A percentile compares a stretch with the other conserved stretches of the same genome.
Conservation (phyloP, 129 eudicot species). For the Rutidosis leptorrhynchoides region DNA sequence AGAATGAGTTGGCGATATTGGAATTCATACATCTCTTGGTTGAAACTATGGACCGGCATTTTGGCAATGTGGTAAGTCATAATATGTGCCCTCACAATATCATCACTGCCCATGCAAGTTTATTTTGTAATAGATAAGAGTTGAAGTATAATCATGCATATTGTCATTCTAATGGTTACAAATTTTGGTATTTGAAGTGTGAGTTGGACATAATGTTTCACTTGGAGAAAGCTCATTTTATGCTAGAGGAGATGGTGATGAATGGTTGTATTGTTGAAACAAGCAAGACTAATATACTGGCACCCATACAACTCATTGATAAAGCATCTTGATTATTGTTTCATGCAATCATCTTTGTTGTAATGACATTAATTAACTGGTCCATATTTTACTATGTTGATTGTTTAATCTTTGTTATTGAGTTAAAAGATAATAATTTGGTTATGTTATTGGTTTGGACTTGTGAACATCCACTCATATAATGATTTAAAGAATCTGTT, state of each 20-base stretch:
- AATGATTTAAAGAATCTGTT: neutral
- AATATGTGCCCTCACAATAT: neutral
- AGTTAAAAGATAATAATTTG: neutral
- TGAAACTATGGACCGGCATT: constrained; percentile 93
- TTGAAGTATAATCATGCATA: neutral
- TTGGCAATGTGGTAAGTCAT: constrained; percentile 79
- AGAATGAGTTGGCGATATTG: constrained; percentile 79
- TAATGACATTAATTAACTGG: too few relatives aligned
- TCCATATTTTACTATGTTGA: constrained; percentile 10
- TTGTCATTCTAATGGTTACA: neutral
- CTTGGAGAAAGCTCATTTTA: constrained; percentile 93
- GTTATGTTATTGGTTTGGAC: neutral
- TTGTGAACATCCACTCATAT: too few relatives aligned
- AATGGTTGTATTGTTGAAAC: constrained; percentile 88
- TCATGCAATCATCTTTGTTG: constrained; percentile 10
- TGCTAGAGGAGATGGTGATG: constrained; percentile 98
- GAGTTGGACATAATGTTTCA: constrained; percentile 96
- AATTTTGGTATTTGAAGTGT: constrained; percentile 43
- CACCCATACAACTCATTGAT: constrained; percentile 90
- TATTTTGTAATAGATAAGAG: neutral
- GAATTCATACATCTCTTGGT: constrained; percentile 78
- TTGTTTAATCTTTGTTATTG: neutral
- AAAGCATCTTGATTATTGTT: constrained; percentile 49
- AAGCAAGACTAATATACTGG: constrained; percentile 73
- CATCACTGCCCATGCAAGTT: neutral